Conservation (phyloP, 176 grass and related monocot species). For the Chrysopogon serrulatus region DNA sequence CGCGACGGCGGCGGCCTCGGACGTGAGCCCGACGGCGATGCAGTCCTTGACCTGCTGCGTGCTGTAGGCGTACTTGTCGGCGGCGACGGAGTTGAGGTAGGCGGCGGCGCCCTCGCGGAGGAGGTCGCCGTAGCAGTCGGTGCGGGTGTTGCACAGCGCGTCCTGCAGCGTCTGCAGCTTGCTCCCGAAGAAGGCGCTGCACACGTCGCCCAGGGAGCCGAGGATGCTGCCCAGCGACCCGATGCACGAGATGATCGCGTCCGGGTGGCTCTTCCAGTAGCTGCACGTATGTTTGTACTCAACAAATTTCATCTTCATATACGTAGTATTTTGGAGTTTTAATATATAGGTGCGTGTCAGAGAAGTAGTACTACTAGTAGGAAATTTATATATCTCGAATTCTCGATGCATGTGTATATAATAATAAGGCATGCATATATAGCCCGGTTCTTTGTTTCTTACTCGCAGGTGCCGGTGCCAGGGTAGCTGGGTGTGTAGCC, state of each 20-base stretch:
- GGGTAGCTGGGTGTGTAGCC: constrained; percentile 30
- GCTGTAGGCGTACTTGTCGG: constrained; percentile 42
- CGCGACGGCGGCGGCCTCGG: constrained; percentile 47
- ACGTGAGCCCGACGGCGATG: constrained; percentile 40
- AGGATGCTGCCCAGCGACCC: constrained; percentile 62
- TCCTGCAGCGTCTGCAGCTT: constrained; percentile 61
- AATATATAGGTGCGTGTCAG: too few species aligned
- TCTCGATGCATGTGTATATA: background rate
- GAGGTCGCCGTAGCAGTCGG: constrained; percentile 69
- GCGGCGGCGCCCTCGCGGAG: constrained; percentile 81
- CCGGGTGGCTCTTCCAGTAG: constrained; percentile 74
- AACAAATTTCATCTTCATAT: background rate
- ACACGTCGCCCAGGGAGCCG: constrained; percentile 52
- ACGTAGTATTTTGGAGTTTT: too few species aligned
- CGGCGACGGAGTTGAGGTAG: constrained; percentile 74
- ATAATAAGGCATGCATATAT: background rate
- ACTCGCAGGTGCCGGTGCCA: constrained; percentile 69
- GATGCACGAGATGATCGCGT: constrained; percentile 56
- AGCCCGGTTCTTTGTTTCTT: constrained; percentile 6
- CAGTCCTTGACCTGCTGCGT: constrained; percentile 61
- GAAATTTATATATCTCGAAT: background rate
- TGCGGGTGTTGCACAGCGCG: constrained; percentile 63
- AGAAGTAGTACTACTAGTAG: too few species aligned
- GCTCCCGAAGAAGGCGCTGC: constrained; percentile 42
- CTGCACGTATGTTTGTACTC: background rate